Percentiles rank a stretch among this genome's conserved stretches.
Evolutionary conservation across 2,329 filamentous ascomycete genomes (phyloP).

Genomic region (Trichoderma sp.): DNA sequence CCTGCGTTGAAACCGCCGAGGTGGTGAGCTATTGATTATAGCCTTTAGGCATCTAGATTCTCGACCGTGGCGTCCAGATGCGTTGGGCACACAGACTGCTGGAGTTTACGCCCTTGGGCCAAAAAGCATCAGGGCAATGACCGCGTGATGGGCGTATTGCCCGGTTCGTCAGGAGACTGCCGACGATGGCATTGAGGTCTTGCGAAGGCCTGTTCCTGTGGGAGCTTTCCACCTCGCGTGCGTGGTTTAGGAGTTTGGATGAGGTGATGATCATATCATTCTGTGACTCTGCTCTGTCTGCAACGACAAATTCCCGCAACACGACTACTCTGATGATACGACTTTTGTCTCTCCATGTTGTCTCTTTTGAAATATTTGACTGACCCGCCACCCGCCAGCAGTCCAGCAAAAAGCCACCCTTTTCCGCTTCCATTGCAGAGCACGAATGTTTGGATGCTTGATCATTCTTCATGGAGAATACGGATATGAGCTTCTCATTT

Average conservation of each 20-base stretch:
- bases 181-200: neutral
- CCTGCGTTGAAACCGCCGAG: constrained; percentile 1
- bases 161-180: neutral
- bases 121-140: neutral
- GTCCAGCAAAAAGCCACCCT: no score
- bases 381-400: no score
- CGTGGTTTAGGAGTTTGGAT: neutral
- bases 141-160: neutral
- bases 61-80: constrained; percentile 5
- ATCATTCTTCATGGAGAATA: no score
- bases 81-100: neutral
- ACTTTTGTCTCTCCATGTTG: no score
- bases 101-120: neutral
- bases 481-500: no score
- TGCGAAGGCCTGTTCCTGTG: neutral
- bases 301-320: no score
- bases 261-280: neutral
- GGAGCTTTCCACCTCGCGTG: neutral
- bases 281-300: neutral
- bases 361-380: no score
- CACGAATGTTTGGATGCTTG: no score
- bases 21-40: constrained; percentile 16
- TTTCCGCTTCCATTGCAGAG: no score
- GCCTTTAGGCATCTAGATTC: constrained; percentile 23
- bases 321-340: no score